Base-by-base conservation (phyloP, 352 stramenopile species). In the Pythium coloratum region DNA sequence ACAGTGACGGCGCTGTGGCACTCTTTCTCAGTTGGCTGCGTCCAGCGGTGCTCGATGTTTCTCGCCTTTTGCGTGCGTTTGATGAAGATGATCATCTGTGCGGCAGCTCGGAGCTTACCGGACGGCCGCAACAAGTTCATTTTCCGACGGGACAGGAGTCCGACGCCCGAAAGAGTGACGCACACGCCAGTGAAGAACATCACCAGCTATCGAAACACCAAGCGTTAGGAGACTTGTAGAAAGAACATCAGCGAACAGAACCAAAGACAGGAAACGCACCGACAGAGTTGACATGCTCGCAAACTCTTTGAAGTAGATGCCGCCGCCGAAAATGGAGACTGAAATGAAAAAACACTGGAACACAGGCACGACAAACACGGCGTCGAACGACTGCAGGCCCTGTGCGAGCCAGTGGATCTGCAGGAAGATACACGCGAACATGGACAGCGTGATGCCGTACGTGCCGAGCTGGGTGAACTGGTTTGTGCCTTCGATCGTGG, bases 331-430 rank as follows among this genome's bases (percentile, higher is more conserved):
- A 54, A 97, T 91, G n/a, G 82, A 91, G n/a, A 94, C 85, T 2
- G 91, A 94, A 53, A 94, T 97, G 76, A 95, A 97, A 69, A 97
- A 97, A 56, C 92, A 95, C 73, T 92, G 84, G 63, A 95, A 93
- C 2, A 92, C 80, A 0, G 88, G 88, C 14, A 96, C 84, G 33
- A 97, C 75, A 38, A 97, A 92, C 9, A 94, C 85, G 1, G 89
- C 89, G 70, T 97, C 90, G 47, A 97, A 97, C 12, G 76, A 75
- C 56, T 92, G 77, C 16, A 97, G 76, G 0, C 88, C 89, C 26
- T 84, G 69, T 7, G 91, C 91, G 34, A 97, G 89, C 80, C 89
- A 92, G 57, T 96, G 82, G 36, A 97, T 91, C 81, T 92, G 92
- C 64, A 97, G 77, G 56, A 94, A 91, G 24, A 95, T 88, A 18